Evolutionary conservation across 768 basidiomycete species (phyloP).

Genomic region (Lactarius quietus): DNA sequence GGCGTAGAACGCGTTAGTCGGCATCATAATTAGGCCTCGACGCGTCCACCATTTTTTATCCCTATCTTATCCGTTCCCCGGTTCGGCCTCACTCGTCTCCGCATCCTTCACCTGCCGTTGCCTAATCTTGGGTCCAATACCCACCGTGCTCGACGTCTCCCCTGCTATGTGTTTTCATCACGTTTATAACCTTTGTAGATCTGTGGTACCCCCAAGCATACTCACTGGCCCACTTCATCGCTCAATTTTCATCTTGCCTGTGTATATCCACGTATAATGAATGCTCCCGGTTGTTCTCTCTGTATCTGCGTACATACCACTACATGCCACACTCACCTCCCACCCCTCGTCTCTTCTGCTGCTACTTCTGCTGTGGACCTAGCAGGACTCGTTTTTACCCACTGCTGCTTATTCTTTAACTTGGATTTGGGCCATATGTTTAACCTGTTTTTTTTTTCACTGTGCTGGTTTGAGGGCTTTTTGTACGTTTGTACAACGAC

Average conservation of each 20-base stretch:
- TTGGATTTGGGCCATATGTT: neutral
- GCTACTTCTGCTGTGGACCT: constrained; percentile 1
- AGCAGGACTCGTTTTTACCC: neutral
- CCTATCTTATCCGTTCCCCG: constrained; percentile 7
- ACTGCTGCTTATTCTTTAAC: neutral
- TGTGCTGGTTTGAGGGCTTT: constrained; percentile 27
- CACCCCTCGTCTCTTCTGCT: neutral
- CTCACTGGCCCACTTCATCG: neutral
- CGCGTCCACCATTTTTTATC: constrained; percentile 5
- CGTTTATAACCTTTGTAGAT: neutral
- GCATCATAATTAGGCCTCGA: constrained; percentile 21
- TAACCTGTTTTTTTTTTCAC: neutral
- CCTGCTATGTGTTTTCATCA: neutral
- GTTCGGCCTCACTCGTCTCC: neutral
- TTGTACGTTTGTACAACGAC: neutral
- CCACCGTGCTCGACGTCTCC: neutral
- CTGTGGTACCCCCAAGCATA: neutral
- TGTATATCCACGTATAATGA: neutral
- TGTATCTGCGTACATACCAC: constrained; percentile 7
- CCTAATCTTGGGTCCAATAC: neutral
- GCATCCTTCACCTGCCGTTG: neutral
- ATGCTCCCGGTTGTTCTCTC: neutral
- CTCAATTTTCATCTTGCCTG: constrained; percentile 10
- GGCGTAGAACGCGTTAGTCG: constrained; percentile 28
- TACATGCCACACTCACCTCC: neutral